Percentiles rank a stretch among this genome's conserved stretches.
These are phyloP conservation scores for Daldinia vernicosa DNA, from an alignment of 495 filamentous ascomycete genomes.

Conservation along the genomic window DNA sequence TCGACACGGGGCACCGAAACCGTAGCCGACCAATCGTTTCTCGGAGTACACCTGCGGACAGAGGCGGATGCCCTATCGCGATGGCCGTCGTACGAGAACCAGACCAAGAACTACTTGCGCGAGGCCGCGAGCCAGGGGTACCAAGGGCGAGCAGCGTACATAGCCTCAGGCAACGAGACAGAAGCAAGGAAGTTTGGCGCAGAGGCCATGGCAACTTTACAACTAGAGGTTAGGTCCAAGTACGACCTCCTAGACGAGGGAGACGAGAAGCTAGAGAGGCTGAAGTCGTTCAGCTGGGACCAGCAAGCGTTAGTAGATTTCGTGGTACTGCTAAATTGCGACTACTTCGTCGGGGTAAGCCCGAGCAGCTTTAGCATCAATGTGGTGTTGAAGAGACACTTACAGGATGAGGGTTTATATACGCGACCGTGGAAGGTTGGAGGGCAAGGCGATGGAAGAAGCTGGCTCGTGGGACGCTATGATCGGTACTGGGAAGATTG, in stretches of 20 bases:
- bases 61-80: conserved; percentile 52
- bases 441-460: conserved; percentile 51
- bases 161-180: conserved; percentile 53
- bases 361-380: conserved; percentile 59
- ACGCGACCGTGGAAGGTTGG: conserved; percentile 55
- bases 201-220: conserved; percentile 29
- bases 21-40: conserved; percentile 30
- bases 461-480: conserved; percentile 54
- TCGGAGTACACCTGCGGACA: conserved; percentile 53
- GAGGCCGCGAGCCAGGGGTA: conserved; percentile 42
- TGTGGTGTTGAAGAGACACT: conserved; percentile 53
- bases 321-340: conserved; percentile 48
- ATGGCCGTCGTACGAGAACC: conserved; percentile 56
- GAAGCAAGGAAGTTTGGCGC: conserved; percentile 48
- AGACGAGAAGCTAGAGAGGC: conserved; percentile 30
- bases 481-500: conserved; percentile 56
- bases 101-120: conserved; percentile 49
- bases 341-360: conserved; percentile 56
- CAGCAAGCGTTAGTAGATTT: conserved; percentile 58
- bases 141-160: conserved; percentile 47
- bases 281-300: conserved; percentile 55
- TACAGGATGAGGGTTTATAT: conserved; percentile 50
- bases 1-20: conserved; percentile 4
- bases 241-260: conserved; percentile 44
- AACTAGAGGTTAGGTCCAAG: conserved; percentile 48